Percentiles rank a stretch among this genome's conserved stretches.
phyloP scores from a whole-genome alignment of 345 rosid species.

The Hirschfeldia incana region DNA sequence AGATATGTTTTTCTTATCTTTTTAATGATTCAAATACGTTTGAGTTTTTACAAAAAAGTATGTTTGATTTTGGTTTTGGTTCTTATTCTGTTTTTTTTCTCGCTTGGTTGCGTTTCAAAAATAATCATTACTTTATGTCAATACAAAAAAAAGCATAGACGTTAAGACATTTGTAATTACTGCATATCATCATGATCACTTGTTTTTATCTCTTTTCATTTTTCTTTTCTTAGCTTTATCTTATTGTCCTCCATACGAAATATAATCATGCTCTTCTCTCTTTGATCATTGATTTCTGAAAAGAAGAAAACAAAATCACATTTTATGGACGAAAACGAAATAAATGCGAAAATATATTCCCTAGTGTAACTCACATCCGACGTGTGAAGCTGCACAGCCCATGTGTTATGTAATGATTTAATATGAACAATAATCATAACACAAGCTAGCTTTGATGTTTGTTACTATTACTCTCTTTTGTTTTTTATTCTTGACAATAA shows the following conservation, averaged over 20 bases:
- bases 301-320: constrained; percentile 14
- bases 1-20: background rate
- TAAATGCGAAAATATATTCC: constrained; percentile 28
- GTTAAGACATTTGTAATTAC: constrained; percentile 37
- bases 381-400: constrained; percentile 41
- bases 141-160: constrained; percentile 20
- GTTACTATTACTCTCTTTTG: constrained; percentile 22
- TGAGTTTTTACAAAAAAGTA: background rate
- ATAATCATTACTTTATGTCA: constrained; percentile 37
- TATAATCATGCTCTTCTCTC: constrained; percentile 37
- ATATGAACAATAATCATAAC: constrained; percentile 33
- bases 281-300: constrained; percentile 32
- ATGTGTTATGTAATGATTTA: constrained; percentile 38
- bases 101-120: constrained; percentile 21
- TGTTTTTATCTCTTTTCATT: constrained; percentile 25
- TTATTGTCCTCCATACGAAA: constrained; percentile 30
- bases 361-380: constrained; percentile 36
- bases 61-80: background rate
- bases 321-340: constrained; percentile 33
- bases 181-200: constrained; percentile 40
- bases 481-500: background rate
- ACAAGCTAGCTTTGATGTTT: constrained; percentile 33
- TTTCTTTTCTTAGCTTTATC: background rate
- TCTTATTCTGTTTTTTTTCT: constrained; percentile 34
- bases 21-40: background rate